A percentile compares a stretch with the other conserved stretches of the same genome.
Conservation (phyloP, 805 yeast genomes). For the Starmerella lactis-condensi region DNA sequence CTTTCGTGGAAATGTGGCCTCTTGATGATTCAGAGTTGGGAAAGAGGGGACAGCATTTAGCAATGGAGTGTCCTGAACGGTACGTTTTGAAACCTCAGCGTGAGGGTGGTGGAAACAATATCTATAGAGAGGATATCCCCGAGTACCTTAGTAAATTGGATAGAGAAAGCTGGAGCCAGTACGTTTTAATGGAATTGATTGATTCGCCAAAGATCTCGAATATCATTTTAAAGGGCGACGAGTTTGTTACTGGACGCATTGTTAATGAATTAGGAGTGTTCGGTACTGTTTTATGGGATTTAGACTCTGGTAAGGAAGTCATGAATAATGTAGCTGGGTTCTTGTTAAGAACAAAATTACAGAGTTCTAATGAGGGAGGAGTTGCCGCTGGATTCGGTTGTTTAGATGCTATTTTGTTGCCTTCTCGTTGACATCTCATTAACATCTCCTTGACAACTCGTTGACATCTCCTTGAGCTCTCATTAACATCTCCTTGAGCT, state of each 20-base stretch:
- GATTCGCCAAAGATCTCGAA: conserved; percentile 55
- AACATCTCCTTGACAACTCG: not conserved
- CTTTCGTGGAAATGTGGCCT: conserved; percentile 80
- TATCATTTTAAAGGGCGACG: conserved; percentile 49
- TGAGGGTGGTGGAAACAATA: conserved; percentile 97
- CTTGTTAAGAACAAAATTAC: conserved; percentile 73
- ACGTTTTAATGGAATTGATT: conserved; percentile 84
- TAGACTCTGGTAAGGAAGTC: conserved; percentile 34
- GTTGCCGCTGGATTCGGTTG: conserved; percentile 99
- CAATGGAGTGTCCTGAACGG: conserved; percentile 44
- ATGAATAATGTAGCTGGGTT: conserved; percentile 63
- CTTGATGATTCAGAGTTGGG: conserved; percentile 57
- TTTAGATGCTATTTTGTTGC: conserved; percentile 39
- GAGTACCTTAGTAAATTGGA: conserved; percentile 40
- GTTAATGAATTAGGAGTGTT: conserved; percentile 83
- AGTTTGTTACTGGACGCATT: conserved; percentile 49
- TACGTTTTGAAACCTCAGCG: conserved; percentile 92
- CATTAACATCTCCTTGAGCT: too few relatives aligned
- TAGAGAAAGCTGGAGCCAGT: conserved; percentile 68
- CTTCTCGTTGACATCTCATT: conserved; percentile 7
- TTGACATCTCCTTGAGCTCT: too few relatives aligned
- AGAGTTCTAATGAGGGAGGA: conserved; percentile 87
- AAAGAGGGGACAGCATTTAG: conserved; percentile 40
- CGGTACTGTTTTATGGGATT: conserved; percentile 66
- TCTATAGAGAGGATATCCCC: conserved; percentile 76